phyloP scores from a whole-genome alignment of 2,329 filamentous ascomycete species.

The Tolypocladium endophyticum region DNA sequence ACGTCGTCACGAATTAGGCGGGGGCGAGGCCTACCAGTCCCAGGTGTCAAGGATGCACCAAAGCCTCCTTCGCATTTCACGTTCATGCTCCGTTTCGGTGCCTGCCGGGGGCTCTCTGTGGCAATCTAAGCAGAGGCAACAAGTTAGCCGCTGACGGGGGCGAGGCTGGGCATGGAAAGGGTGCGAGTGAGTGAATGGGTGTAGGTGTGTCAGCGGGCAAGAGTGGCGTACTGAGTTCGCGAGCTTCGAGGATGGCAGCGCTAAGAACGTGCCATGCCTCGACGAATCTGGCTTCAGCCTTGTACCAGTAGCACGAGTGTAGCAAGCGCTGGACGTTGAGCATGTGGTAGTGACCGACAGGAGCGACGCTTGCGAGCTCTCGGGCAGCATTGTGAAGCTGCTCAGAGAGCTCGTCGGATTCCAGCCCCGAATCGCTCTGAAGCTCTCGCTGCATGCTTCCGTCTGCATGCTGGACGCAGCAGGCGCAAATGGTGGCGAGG shows the following conservation, averaged over 20 bases:
- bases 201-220: background rate
- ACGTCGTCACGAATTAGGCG: background rate
- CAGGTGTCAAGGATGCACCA: slow-evolving; percentile 22
- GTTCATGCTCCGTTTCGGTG: slow-evolving; percentile 15
- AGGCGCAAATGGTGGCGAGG: slow-evolving; percentile 17
- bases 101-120: slow-evolving; percentile 11
- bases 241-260: slow-evolving; percentile 18
- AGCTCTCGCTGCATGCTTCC: slow-evolving; percentile 10
- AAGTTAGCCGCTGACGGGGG: background rate
- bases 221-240: slow-evolving; percentile 14
- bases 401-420: slow-evolving; percentile 11
- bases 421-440: slow-evolving; percentile 9
- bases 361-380: slow-evolving; percentile 15
- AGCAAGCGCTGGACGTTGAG: slow-evolving; percentile 17
- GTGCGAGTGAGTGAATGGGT: background rate
- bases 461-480: slow-evolving; percentile 16
- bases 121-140: slow-evolving; percentile 7
- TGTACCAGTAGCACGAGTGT: slow-evolving; percentile 22
- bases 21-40: slow-evolving; percentile 18
- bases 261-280: slow-evolving; percentile 20
- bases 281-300: slow-evolving; percentile 18
- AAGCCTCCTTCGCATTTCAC: slow-evolving; percentile 18
- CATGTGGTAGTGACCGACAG: slow-evolving; percentile 15
- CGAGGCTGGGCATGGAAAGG: background rate
- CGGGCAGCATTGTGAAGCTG: slow-evolving; percentile 12